Percentiles rank a stretch among this genome's conserved stretches.
Evolutionary conservation across 2,329 filamentous ascomycete species (phyloP).

Genomic region (Chalaropsis thielavioides): DNA sequence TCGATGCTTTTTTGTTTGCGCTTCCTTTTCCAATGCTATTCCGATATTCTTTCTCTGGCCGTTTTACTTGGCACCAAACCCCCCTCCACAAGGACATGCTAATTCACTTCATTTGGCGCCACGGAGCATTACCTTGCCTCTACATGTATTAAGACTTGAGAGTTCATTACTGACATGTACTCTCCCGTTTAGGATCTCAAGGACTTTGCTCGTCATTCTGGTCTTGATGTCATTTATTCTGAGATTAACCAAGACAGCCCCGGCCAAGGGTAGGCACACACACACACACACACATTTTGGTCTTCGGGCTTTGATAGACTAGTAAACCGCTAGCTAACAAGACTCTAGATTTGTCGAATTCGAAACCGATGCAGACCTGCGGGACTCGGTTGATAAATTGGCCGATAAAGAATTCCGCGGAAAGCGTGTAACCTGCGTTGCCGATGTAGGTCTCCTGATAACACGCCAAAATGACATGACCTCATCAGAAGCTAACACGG

Average conservation of each 20-base stretch:
- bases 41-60: background rate
- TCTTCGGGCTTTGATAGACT: too few relatives aligned
- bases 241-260: conserved; percentile 76
- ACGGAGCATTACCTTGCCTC: background rate
- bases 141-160: background rate
- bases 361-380: conserved; percentile 79
- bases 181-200: conserved; percentile 71
- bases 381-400: conserved; percentile 85
- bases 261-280: conserved; percentile 10
- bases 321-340: background rate
- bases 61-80: background rate
- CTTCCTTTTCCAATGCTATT: background rate
- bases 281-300: background rate
- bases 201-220: conserved; percentile 95
- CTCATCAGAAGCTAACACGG: conserved; percentile 1
- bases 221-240: conserved; percentile 94
- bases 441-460: conserved; percentile 53
- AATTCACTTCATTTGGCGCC: background rate
- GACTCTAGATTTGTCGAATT: conserved; percentile 80
- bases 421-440: conserved; percentile 66
- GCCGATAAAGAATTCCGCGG: conserved; percentile 90
- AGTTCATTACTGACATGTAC: background rate
- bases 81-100: background rate
- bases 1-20: background rate
- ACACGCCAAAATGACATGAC: background rate